Percentiles rank a stretch among this genome's conserved stretches.
These are phyloP conservation scores for Coprinopsis sp. DNA, from an alignment of 768 basidiomycete genomes.

Conservation along the genomic window DNA sequence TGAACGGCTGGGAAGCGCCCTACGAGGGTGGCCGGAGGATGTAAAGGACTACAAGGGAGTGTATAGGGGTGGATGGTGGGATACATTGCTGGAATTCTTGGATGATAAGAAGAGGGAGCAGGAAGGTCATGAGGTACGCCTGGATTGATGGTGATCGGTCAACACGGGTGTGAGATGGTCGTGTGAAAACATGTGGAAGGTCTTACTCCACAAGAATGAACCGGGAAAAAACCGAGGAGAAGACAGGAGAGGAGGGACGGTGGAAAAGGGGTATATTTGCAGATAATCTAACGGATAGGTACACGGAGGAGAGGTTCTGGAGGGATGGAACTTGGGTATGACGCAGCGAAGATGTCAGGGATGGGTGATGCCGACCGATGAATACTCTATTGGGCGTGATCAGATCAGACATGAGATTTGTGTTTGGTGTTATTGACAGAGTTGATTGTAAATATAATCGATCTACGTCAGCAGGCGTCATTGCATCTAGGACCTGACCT, in stretches of 20 bases:
- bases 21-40: constrained; percentile 63
- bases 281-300: constrained; percentile 1
- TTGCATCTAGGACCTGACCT: constrained; percentile 37
- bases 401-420: constrained; percentile 40
- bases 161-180: constrained; percentile 15
- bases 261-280: constrained; percentile 5
- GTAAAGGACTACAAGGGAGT: constrained; percentile 48
- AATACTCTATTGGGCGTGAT: too few species aligned
- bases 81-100: constrained; percentile 32
- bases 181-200: constrained; percentile 10
- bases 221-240: constrained; percentile 4
- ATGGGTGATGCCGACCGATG: constrained; percentile 11
- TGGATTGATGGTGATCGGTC: constrained; percentile 12
- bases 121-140: constrained; percentile 16
- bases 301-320: not conserved
- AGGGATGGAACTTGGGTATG: constrained; percentile 11
- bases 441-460: constrained; percentile 36
- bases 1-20: constrained; percentile 56
- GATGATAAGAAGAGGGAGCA: constrained; percentile 23
- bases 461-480: constrained; percentile 51
- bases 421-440: too few species aligned
- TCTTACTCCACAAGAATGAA: too few species aligned
- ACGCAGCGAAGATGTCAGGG: constrained; percentile 22
- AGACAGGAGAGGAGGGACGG: constrained; percentile 6
- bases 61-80: constrained; percentile 27